Percentiles rank a stretch among this genome's conserved stretches.
Evolutionary conservation across 2,329 filamentous ascomycete species (phyloP).

Genomic region (Exophiala oligosperma): DNA sequence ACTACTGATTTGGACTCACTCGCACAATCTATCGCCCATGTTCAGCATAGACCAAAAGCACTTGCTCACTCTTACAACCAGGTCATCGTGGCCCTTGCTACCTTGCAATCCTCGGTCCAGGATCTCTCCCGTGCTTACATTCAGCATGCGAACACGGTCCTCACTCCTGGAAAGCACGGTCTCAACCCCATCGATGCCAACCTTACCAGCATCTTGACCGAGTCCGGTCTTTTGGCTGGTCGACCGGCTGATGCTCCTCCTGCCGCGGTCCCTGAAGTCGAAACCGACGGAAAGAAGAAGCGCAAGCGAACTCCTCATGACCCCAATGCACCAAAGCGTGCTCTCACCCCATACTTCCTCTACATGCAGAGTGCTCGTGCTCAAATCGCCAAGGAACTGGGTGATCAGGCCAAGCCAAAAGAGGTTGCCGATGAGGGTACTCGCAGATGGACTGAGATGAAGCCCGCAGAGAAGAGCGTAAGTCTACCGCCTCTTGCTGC

Average conservation of each 20-base stretch:
- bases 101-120: constrained; percentile 76
- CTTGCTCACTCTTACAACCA: constrained; percentile 47
- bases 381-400: constrained; percentile 77
- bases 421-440: constrained; percentile 87
- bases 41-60: constrained; percentile 16
- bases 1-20: constrained; percentile 8
- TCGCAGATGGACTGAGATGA: constrained; percentile 79
- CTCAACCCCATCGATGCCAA: constrained; percentile 52
- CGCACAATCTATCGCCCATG: constrained; percentile 2
- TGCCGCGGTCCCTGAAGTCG: constrained; percentile 37
- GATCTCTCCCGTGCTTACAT: constrained; percentile 81
- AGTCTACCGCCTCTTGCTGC: constrained; percentile 25
- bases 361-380: constrained; percentile 87
- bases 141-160: constrained; percentile 80
- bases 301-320: constrained; percentile 85
- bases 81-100: constrained; percentile 76
- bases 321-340: constrained; percentile 91
- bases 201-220: constrained; percentile 45
- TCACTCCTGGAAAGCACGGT: constrained; percentile 60
- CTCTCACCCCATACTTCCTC: constrained; percentile 90
- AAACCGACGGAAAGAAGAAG: constrained; percentile 72
- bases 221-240: constrained; percentile 44
- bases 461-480: constrained; percentile 69
- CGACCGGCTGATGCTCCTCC: constrained; percentile 34
- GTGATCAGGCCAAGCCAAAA: constrained; percentile 73